A percentile compares a stretch with the other conserved stretches of the same genome.
Evolutionary conservation across 169 alveolate genomes (phyloP).

Genomic region (Plasmodium berghei): DNA sequence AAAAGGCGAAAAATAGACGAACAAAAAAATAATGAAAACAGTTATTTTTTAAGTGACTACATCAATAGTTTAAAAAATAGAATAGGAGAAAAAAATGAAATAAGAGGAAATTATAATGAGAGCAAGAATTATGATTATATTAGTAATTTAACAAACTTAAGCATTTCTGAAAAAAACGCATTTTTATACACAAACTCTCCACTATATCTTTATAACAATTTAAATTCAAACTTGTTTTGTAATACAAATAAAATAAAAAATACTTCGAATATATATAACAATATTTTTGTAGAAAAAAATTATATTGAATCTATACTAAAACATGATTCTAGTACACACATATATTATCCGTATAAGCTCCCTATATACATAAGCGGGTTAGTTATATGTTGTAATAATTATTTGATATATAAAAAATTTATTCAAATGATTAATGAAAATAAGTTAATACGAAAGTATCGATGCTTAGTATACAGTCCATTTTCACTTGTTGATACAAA

Average conservation of each 20-base stretch:
- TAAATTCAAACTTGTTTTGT: constrained; percentile 9
- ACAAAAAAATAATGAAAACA: neutral
- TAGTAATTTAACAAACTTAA: constrained; percentile 17
- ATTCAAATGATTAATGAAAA: constrained; percentile 59
- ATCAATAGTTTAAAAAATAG: neutral
- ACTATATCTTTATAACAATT: constrained; percentile 30
- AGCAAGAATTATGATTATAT: neutral
- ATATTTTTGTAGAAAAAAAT: constrained; percentile 29
- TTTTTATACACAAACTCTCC: constrained; percentile 30
- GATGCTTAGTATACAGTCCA: constrained; percentile 58
- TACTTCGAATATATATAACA: neutral
- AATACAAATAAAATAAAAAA: neutral
- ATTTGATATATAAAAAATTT: constrained; percentile 45
- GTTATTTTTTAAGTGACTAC: too few relatives aligned
- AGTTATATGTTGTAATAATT: constrained; percentile 65
- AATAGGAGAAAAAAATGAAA: neutral
- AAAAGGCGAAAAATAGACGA: constrained; percentile 16
- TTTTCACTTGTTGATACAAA: constrained; percentile 12
- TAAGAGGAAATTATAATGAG: neutral
- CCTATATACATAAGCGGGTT: constrained; percentile 75
- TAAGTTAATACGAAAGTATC: constrained; percentile 62
- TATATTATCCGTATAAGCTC: constrained; percentile 63
- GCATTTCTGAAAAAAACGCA: constrained; percentile 58
- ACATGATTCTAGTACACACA: constrained; percentile 6
- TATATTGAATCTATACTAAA: constrained; percentile 55